phyloP scores from a whole-genome alignment of 768 basidiomycete genomes.

The Trametes villosa region DNA sequence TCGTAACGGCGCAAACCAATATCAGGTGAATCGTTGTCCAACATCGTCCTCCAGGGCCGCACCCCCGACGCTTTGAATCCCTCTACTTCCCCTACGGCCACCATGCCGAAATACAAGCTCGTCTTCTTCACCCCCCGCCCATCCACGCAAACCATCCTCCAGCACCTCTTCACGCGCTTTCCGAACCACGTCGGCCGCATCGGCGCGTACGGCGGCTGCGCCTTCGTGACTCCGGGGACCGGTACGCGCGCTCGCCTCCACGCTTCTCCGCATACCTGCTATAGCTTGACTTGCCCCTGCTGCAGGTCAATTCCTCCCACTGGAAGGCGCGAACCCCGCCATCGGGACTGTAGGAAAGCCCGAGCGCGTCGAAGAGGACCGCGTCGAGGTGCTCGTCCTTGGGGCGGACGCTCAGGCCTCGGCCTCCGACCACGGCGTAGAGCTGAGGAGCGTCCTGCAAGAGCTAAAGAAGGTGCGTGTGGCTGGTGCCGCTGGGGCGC shows the following conservation, averaged over 20 bases:
- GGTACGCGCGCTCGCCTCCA: conserved; percentile 37
- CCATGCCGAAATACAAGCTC: conserved; percentile 48
- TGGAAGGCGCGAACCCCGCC: conserved; percentile 46
- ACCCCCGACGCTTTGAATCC: too few species aligned
- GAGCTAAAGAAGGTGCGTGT: conserved; percentile 51
- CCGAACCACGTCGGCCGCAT: conserved; percentile 54
- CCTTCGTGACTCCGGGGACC: conserved; percentile 57
- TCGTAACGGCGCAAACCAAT: not conserved
- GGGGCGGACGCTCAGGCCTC: conserved; percentile 32
- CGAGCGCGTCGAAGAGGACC: conserved; percentile 56
- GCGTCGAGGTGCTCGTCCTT: conserved; percentile 55
- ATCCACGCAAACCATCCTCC: conserved; percentile 46
- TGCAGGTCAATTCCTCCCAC: conserved; percentile 55
- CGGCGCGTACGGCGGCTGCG: conserved; percentile 55
- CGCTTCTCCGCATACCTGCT: not conserved
- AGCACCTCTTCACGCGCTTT: conserved; percentile 49
- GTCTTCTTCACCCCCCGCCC: conserved; percentile 55
- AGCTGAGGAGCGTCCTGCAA: conserved; percentile 45
- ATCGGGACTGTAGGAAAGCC: conserved; percentile 48
- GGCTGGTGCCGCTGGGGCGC: not conserved
- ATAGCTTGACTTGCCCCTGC: not conserved
- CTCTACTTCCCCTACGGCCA: not conserved
- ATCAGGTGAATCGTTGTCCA: not conserved
- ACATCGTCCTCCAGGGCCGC: not conserved
- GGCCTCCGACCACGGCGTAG: conserved; percentile 31